These are phyloP conservation scores for Perilla frutescens DNA, from an alignment of 257 asterid genomes.

Conservation along the genomic window DNA sequence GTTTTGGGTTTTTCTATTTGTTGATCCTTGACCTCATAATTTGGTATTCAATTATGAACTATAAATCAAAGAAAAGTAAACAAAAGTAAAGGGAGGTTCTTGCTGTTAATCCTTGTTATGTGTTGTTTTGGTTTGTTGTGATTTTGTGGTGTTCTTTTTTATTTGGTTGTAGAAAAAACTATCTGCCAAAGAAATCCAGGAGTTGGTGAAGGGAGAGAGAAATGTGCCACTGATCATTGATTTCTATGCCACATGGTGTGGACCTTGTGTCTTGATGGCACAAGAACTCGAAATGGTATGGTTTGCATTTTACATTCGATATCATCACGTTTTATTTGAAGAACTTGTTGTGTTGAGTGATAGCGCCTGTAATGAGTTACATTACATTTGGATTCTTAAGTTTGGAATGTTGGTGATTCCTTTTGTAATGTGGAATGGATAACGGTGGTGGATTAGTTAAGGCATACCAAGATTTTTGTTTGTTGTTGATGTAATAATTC, in stretches of 20 bases:
- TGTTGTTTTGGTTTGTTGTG: slow-evolving; percentile 2
- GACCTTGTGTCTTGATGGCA: slow-evolving; percentile 98
- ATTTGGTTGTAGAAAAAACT: slow-evolving; percentile 66
- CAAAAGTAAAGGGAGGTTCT: neutral
- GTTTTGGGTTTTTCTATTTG: neutral
- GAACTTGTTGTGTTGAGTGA: neutral
- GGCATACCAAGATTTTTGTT: neutral
- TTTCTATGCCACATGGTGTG: slow-evolving; percentile 99
- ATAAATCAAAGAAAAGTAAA: neutral
- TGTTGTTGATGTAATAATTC: neutral
- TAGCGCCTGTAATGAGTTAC: neutral
- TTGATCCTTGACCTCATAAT: neutral
- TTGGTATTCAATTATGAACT: slow-evolving; percentile 4
- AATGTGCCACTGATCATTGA: slow-evolving; percentile 82
- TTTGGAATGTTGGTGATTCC: neutral
- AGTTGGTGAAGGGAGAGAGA: slow-evolving; percentile 84
- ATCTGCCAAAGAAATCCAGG: slow-evolving; percentile 77
- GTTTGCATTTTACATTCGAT: slow-evolving; percentile 15
- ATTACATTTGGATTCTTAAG: neutral
- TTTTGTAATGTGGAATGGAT: neutral
- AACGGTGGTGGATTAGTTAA: neutral
- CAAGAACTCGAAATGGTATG: slow-evolving; percentile 98
- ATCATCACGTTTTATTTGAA: slow-evolving; percentile 10
- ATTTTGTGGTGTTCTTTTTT: neutral
- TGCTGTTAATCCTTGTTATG: neutral